Base-by-base conservation (phyloP, 2,329 filamentous ascomycete species). In the Cladobotryum protrusum region DNA sequence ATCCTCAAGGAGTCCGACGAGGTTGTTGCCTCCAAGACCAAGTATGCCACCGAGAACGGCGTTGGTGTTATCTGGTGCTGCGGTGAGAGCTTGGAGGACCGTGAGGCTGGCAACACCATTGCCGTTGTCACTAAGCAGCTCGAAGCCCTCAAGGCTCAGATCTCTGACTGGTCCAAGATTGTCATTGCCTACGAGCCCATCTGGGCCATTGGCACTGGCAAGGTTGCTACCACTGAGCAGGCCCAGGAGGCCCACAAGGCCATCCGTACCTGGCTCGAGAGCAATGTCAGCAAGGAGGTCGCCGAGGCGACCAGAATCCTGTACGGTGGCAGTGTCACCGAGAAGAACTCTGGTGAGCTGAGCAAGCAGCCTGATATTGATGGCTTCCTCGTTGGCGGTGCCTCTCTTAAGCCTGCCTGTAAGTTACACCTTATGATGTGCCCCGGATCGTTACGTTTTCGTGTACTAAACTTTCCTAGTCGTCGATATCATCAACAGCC, bases 171-270 rank as follows among this genome's bases (percentile, higher is more conserved):
- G 93, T 81, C 77, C 65, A 93, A 93, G 78, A 82, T 99, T 58
- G 93, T 99, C 68, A 81, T 99, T 64, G 93, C 93, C 65, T 99
- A 99, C 74, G 93, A 99, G 82, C 93, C 93, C 65, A 95, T 99
- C 78, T 99, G 93, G 92, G 90, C 83, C 68, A 87, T 84, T 61
- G 92, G 92, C 61, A 97, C 93, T 59, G 93, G 93, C 72, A 95
- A 93, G 78, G 89, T 95, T 59, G 89, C 89, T 61, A 87, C 85
- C 56, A 90, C 84, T 53, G 79, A 89, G 74, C 90, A 96, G 79
- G 90, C 90, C 52, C 90, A 96, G 77, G 89, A 95, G 71, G 89
- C 93, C 53, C 90, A 96, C 77, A 88, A 85, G 63, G 89, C 87
- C 59, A 95, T 99, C 73, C 87, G 93, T 62, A 76, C 83, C 65